Base-by-base conservation (phyloP, 805 yeast species). In the Kazachstania kunashirensis region DNA sequence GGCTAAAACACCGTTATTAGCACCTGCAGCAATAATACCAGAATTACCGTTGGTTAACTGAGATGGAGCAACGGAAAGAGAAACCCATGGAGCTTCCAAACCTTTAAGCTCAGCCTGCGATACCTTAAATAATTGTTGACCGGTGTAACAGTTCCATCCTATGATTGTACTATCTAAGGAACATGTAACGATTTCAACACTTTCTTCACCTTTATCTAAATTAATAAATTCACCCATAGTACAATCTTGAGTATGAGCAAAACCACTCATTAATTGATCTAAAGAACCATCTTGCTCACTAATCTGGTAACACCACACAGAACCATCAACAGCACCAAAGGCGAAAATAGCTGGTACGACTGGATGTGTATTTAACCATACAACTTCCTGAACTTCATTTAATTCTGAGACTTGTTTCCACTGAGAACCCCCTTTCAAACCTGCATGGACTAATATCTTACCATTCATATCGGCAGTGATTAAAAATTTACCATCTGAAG, bases 391-490 rank as follows among this genome's bases (percentile, higher is more conserved):
- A 30, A 83, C 86, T 59, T 88, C 96, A 52, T 83, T 86, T 40
- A 85, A 63, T 41, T 77, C 76, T 19, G 76, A 80, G 43, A 72
- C 65, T 48, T 71, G 62, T 43, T 66, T 69, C 97, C 97, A 89
- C 39, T 74, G 73, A 56, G 88, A 85, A 20, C 94, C 96, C 31
- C 80, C 79, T 49, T 79, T 79, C 31, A 70, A 59, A 6, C 88
- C 65, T 53, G 76, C 73, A 65, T 79, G 83, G 12, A 86, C 75
- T 48, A 83, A 68, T 21, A 89, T 68, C 49, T 76, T 76, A 37
- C 98, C 97, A 37, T 77, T 77, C 99, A 92, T 92, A 61, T 94
- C 99, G 27, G 89, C 97, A 5, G 96, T 81, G 10, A 92, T 70
- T 29, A 84, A 66, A 51, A 67, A 86, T 31, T 75, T 69, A 18